These are phyloP conservation scores for Betula pendula DNA, from an alignment of 306 rosid species.

Conservation along the genomic window DNA sequence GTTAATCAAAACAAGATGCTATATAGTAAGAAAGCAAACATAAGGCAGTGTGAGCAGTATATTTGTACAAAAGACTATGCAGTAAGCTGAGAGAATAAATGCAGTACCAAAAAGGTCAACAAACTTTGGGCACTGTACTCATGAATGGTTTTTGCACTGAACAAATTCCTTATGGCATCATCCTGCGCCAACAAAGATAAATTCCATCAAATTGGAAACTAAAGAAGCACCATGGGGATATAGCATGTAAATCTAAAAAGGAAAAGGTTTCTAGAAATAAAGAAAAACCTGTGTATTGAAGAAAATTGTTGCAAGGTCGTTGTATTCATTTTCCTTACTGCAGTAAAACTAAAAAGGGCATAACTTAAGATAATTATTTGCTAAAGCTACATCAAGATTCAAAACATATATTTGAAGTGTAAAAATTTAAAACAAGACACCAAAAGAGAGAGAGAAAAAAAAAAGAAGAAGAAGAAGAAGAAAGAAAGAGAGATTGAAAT, in stretches of 20 bases:
- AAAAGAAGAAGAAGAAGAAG: too few relatives aligned
- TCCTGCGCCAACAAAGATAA: conserved; percentile 59
- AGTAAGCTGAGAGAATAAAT: conserved; percentile 29
- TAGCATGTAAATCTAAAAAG: conserved; percentile 8
- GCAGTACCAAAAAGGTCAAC: conserved; percentile 87
- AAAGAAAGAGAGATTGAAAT: neutral
- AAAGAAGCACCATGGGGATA: neutral
- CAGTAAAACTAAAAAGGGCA: conserved; percentile 70
- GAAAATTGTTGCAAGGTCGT: conserved; percentile 98
- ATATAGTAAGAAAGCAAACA: neutral
- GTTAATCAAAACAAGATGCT: neutral
- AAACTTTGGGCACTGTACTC: conserved; percentile 94
- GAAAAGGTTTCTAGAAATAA: conserved; percentile 21
- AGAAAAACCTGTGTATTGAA: conserved; percentile 85
- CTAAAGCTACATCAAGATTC: neutral
- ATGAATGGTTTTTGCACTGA: conserved; percentile 94
- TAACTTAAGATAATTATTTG: conserved; percentile 23
- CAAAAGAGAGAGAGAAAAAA: neutral
- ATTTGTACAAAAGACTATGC: conserved; percentile 11
- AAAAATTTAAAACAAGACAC: neutral
- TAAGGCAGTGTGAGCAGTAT: neutral
- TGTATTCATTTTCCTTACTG: conserved; percentile 87
- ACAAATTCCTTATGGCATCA: conserved; percentile 97
- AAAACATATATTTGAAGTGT: neutral
- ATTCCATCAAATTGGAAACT: conserved; percentile 11